Evolutionary conservation across 2,329 filamentous ascomycete species (phyloP).

Genomic region (Pyrenochaeta sp.): DNA sequence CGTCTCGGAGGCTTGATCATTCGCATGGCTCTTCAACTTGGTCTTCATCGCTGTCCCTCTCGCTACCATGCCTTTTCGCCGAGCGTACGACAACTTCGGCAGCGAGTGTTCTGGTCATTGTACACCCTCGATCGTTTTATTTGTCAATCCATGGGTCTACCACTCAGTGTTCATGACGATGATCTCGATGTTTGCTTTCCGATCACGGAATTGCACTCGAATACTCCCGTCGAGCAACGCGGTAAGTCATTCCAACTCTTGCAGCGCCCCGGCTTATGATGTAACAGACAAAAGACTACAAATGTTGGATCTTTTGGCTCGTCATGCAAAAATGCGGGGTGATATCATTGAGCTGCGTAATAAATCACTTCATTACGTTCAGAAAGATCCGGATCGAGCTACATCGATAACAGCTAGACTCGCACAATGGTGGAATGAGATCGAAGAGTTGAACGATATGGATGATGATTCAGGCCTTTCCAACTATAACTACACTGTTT

Average conservation of each 20-base stretch:
- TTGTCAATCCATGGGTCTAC: slow-evolving; percentile 64
- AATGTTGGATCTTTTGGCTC: slow-evolving; percentile 48
- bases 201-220: slow-evolving; percentile 55
- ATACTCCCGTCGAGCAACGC: slow-evolving; percentile 8
- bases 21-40: slow-evolving; percentile 64
- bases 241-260: slow-evolving; percentile 10
- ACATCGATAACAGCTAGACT: slow-evolving; percentile 59
- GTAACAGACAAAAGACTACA: slow-evolving; percentile 17
- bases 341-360: slow-evolving; percentile 62
- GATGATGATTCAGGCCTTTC: slow-evolving; percentile 29
- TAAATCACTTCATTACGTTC: slow-evolving; percentile 58
- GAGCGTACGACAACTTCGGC: slow-evolving; percentile 57
- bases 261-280: background rate
- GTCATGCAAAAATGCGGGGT: slow-evolving; percentile 59
- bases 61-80: slow-evolving; percentile 60
- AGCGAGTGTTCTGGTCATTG: slow-evolving; percentile 65
- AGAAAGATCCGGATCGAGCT: slow-evolving; percentile 53
- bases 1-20: slow-evolving; percentile 63
- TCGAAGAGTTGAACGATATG: slow-evolving; percentile 58
- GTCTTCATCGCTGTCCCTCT: slow-evolving; percentile 65
- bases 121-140: slow-evolving; percentile 64
- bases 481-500: slow-evolving; percentile 51
- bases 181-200: slow-evolving; percentile 67
- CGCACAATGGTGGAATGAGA: slow-evolving; percentile 62
- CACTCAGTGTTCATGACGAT: slow-evolving; percentile 63